Base-by-base conservation (phyloP, 2,329 filamentous ascomycete genomes). In the Fusarium pseudonygamai region DNA sequence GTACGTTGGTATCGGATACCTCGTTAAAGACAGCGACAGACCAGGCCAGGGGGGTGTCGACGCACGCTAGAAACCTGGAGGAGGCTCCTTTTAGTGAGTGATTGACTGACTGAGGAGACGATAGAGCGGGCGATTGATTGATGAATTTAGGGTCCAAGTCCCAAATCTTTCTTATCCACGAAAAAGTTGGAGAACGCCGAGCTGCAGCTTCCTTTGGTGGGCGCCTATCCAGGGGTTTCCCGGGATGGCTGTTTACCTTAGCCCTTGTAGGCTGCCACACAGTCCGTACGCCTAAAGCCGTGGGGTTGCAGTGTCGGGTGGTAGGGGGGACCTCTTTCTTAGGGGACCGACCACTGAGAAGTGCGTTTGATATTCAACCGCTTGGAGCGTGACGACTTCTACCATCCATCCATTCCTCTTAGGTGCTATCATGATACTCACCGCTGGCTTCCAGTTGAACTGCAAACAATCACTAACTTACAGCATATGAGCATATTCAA, bases 311-410 rank as follows among this genome's bases (percentile, higher is more conserved):
- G 53, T 42, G 30, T 50, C 47, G 30, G 13, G 61, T 36, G 61
- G 66, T 64, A 73, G 59, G 71, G 71, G 45, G 71, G 63, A 71
- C 67, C 50, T 50, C 57, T 71, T 67, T 67, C 46, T 61, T 67
- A 64, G 68, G 71, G 71, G 71, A 62, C 67, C 60, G 67, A 72
- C 67, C 70, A 61, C 67, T 73, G 61, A 72, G 64, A 69, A 60
- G 43, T 61, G 65, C 50, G 64, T 65, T 56, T 60, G 50, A n/a
- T 34, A 73, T 60, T 66, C 57, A 63, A 63, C 61, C 66, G 43
- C 67, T 56, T 24, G 39, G 45, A 56, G 47, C 32, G 49, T 69
- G 40, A 56, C 63, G 50, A 42, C 34, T 47, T 47, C 69, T 52
- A 28, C 24, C 28, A 53, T 63, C 52, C 46, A 64, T 49, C 50